Evolutionary conservation across 345 rosid species (phyloP).

Genomic region (Pistacia atlantica): DNA sequence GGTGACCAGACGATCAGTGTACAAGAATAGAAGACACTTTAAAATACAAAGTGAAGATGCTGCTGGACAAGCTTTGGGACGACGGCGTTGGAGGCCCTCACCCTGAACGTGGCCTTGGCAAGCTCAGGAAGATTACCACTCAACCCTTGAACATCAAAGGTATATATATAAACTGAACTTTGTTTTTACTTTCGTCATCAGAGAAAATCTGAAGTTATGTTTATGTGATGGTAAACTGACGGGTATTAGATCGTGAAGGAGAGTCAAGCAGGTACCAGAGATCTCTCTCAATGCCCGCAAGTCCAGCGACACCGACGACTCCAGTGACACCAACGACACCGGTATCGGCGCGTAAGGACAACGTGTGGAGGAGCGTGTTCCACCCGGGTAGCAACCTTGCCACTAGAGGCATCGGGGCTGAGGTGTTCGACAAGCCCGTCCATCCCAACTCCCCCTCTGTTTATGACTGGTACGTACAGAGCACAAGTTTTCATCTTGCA

Average conservation of each 20-base stretch:
- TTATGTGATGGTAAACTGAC: too few relatives aligned
- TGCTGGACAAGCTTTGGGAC: constrained; percentile 83
- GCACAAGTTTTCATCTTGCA: neutral
- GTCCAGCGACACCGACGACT: constrained; percentile 62
- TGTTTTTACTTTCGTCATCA: too few relatives aligned
- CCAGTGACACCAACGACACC: constrained; percentile 76
- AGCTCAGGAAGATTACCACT: constrained; percentile 67
- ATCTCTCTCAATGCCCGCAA: constrained; percentile 64
- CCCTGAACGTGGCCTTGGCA: constrained; percentile 86
- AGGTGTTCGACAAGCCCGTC: constrained; percentile 69
- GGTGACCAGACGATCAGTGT: neutral
- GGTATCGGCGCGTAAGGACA: constrained; percentile 58
- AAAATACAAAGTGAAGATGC: constrained; percentile 21
- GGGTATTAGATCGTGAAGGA: constrained; percentile 33
- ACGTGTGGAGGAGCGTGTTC: constrained; percentile 99
- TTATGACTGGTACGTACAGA: constrained; percentile 74
- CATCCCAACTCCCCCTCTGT: constrained; percentile 90
- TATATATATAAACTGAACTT: neutral
- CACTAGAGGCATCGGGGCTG: constrained; percentile 63
- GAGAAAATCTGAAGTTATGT: too few relatives aligned
- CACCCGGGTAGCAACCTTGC: constrained; percentile 93
- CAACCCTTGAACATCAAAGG: constrained; percentile 56
- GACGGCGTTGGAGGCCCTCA: constrained; percentile 87
- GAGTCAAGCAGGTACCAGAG: constrained; percentile 55
- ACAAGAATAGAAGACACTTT: neutral